Conservation (phyloP, 2,329 filamentous ascomycete species). For the Neonectria punicea region DNA sequence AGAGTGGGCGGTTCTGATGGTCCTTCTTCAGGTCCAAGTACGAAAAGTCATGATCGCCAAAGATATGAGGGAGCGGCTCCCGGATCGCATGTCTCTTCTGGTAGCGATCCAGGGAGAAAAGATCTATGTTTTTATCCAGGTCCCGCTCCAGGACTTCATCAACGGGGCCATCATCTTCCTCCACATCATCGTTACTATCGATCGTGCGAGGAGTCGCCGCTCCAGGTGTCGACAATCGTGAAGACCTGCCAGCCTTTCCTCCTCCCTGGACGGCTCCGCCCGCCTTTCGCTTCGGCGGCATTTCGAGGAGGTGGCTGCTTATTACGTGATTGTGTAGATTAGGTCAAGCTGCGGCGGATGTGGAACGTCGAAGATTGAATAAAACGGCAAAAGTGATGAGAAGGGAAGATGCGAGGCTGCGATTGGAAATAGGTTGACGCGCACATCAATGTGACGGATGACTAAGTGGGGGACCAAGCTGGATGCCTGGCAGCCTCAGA, state of each 20-base stretch:
- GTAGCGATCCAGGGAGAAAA: conserved; percentile 66
- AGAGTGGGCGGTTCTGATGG: conserved; percentile 88
- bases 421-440: conserved; percentile 12
- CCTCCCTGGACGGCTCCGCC: conserved; percentile 56
- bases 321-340: conserved; percentile 31
- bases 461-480: conserved; percentile 6
- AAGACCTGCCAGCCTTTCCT: conserved; percentile 66
- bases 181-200: conserved; percentile 62
- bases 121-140: conserved; percentile 68
- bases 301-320: conserved; percentile 47
- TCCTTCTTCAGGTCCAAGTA: conserved; percentile 86
- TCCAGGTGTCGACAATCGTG: conserved; percentile 69
- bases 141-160: conserved; percentile 64
- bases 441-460: conserved; percentile 26
- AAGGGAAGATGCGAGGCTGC: conserved; percentile 13
- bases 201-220: conserved; percentile 68
- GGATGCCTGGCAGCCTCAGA: not conserved
- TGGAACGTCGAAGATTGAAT: conserved; percentile 14
- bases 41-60: conserved; percentile 76
- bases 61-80: conserved; percentile 59
- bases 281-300: conserved; percentile 80
- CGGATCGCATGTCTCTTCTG: conserved; percentile 57
- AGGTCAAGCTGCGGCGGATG: conserved; percentile 14
- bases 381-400: not conserved
- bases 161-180: conserved; percentile 60